Base-by-base conservation (phyloP, 176 grass and related monocot species). In the Tillandsia leiboldiana region DNA sequence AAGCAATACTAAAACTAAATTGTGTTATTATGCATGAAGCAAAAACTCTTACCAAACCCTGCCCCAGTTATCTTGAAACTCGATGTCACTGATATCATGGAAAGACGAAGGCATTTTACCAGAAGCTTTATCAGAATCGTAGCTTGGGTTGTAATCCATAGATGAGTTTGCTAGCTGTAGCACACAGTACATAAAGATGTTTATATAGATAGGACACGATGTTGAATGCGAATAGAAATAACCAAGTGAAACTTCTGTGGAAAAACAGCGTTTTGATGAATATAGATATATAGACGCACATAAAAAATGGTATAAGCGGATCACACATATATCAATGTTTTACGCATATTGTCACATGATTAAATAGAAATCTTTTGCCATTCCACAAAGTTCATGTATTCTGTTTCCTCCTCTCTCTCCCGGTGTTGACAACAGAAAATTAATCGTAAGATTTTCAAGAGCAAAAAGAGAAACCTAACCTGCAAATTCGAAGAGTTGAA, bases 401-500 rank as follows among this genome's bases (percentile, higher is more conserved):
- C 13, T 17, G 4, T 20, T 61, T 61, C 56, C 17, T 61, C 14
- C 22, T 20, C 10, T 61, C 22, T 18, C 10, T 56, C 1, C 56
- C 9, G 56, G 15, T 61, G 8, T 61, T 7, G 33, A 42, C 33
- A 61, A 61, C 4, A 61, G 56, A 61, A 18, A 20, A 23, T 20
- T 14, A 10, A 9, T 61, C 8, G 15, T 15, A 2, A 2, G 7
- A 61, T 22, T 61, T 61, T 22, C 51, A 71, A 71, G 51, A 72
- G 81, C 48, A 69, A 57, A 27, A 61, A 48, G 66, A 73, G 17
- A 75, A 80, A 66, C 8, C 57, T 50, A 78, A 96, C 92, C 92
- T 91, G 92, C 72, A 96, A 83, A 91, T 96, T 96, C 50, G 86
- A 87, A 82, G 88, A 91, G 69, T 96, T 91, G 71, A 83, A 89